Evolutionary conservation across 2,329 filamentous ascomycete genomes (phyloP).

Genomic region (Didymella pomorum): DNA sequence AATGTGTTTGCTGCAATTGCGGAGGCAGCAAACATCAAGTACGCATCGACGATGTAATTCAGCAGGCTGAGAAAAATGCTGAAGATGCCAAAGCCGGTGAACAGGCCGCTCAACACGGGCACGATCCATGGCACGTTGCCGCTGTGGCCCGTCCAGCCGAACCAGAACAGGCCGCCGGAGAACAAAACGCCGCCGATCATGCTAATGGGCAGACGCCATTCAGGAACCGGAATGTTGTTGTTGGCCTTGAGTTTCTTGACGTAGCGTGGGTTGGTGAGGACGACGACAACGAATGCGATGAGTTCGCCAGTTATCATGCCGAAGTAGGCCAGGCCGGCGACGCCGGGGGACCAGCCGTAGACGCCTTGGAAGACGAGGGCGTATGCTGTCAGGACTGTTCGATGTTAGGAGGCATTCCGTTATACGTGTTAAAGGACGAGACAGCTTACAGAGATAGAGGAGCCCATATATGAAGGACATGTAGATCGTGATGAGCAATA

Average conservation of each 20-base stretch:
- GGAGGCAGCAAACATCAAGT: conserved; percentile 63
- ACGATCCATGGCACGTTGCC: conserved; percentile 53
- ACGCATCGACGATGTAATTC: conserved; percentile 68
- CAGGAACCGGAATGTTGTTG: conserved; percentile 62
- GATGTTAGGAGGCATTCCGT: not conserved
- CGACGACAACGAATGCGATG: conserved; percentile 70
- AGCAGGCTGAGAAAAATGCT: conserved; percentile 65
- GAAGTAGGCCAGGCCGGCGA: conserved; percentile 82
- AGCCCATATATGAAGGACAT: conserved; percentile 52
- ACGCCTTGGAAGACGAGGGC: conserved; percentile 78
- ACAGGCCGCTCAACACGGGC: conserved; percentile 56
- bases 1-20: conserved; percentile 66
- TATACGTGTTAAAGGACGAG: not conserved
- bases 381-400: conserved; percentile 79
- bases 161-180: conserved; percentile 31
- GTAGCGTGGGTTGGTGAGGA: conserved; percentile 71
- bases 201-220: conserved; percentile 65
- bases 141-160: conserved; percentile 55
- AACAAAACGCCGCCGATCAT: conserved; percentile 62
- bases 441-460: conserved; percentile 5
- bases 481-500: conserved; percentile 58
- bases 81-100: conserved; percentile 66
- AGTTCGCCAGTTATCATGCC: conserved; percentile 81
- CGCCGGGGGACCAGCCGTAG: conserved; percentile 73
- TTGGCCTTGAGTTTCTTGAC: conserved; percentile 56